phyloP scores from a whole-genome alignment of 306 rosid species.

The Calophaca sinica region DNA sequence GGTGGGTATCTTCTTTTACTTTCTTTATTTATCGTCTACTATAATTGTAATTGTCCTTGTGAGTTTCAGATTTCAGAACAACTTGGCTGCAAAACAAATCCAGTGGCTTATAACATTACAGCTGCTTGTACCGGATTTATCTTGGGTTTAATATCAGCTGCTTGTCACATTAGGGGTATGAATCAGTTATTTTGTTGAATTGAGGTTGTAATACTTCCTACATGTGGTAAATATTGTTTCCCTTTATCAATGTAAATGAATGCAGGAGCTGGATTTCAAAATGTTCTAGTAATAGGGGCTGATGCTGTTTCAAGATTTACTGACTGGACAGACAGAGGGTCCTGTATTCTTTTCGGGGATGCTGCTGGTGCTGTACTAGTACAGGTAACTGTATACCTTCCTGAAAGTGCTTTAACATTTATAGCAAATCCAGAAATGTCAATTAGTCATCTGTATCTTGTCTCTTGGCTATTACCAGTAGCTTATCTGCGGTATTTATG shows the following conservation, averaged over 20 bases:
- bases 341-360: slow-evolving; percentile 95
- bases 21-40: neutral
- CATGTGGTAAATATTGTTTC: slow-evolving; percentile 36
- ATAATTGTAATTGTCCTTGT: slow-evolving; percentile 23
- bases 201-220: neutral
- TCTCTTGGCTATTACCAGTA: neutral
- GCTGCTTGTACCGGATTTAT: slow-evolving; percentile 97
- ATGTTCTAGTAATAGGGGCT: slow-evolving; percentile 90
- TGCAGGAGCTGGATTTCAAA: slow-evolving; percentile 86
- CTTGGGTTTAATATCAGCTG: slow-evolving; percentile 87
- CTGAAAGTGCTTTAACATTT: slow-evolving; percentile 1
- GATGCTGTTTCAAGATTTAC: slow-evolving; percentile 89
- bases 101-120: slow-evolving; percentile 88
- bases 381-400: slow-evolving; percentile 65
- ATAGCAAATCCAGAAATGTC: neutral
- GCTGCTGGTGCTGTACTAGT: slow-evolving; percentile 95
- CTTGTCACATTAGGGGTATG: slow-evolving; percentile 95
- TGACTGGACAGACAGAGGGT: slow-evolving; percentile 94
- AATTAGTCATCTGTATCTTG: slow-evolving; percentile 7
- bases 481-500: neutral
- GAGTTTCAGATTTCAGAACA: slow-evolving; percentile 58
- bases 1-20: slow-evolving; percentile 8
- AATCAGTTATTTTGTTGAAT: slow-evolving; percentile 38
- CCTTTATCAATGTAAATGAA: slow-evolving; percentile 34
- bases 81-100: slow-evolving; percentile 82